These are phyloP conservation scores for Penicillium occitanis DNA, from an alignment of 2,329 filamentous ascomycete species.

Conservation along the genomic window DNA sequence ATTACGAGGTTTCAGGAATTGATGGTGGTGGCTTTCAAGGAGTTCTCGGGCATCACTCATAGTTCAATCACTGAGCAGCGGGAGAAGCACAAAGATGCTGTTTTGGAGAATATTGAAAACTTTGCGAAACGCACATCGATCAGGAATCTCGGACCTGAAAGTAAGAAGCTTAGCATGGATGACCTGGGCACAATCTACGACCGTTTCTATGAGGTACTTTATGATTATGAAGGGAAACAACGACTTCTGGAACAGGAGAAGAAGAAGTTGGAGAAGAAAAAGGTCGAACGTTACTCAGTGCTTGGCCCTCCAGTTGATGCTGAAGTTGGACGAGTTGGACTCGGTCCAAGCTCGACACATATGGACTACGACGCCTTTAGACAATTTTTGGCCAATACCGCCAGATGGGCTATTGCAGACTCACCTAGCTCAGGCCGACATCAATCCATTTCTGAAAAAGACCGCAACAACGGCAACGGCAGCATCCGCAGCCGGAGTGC, in stretches of 20 bases:
- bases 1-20: conserved; percentile 97
- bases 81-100: conserved; percentile 88
- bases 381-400: conserved; percentile 85
- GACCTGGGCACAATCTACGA: conserved; percentile 92
- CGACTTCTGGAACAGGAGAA: conserved; percentile 74
- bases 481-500: conserved; percentile 55
- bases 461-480: conserved; percentile 42
- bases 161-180: conserved; percentile 80
- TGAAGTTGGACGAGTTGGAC: conserved; percentile 81
- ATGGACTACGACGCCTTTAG: conserved; percentile 98
- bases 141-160: conserved; percentile 90
- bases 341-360: conserved; percentile 82
- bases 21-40: conserved; percentile 99
- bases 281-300: conserved; percentile 42
- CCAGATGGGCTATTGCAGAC: conserved; percentile 92
- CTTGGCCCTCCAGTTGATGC: conserved; percentile 55
- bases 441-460: conserved; percentile 51
- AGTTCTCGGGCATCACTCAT: conserved; percentile 94
- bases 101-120: conserved; percentile 92
- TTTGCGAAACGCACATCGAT: conserved; percentile 97
- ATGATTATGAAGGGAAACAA: conserved; percentile 84
- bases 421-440: conserved; percentile 63
- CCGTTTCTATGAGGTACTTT: conserved; percentile 86
- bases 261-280: conserved; percentile 63
- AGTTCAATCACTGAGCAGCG: conserved; percentile 85